These are phyloP conservation scores for Trichoderma arundinaceum DNA, from an alignment of 2,329 filamentous ascomycete genomes.

Conservation along the genomic window DNA sequence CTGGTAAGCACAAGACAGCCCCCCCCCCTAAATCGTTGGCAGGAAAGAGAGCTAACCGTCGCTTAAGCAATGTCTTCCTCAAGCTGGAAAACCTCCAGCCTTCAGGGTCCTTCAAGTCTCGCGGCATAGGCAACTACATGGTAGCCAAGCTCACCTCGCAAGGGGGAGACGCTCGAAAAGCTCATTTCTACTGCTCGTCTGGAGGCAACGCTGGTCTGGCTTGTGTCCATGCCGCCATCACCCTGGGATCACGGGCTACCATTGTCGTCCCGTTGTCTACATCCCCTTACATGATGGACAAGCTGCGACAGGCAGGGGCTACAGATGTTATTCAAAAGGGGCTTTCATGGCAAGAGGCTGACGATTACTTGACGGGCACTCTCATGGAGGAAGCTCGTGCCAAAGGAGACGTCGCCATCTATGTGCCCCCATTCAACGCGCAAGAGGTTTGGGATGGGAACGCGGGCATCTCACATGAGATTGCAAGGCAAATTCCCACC, in stretches of 20 bases:
- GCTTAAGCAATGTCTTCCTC: slow-evolving; percentile 71
- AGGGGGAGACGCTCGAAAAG: slow-evolving; percentile 28
- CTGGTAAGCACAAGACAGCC: slow-evolving; percentile 29
- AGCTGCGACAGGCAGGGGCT: slow-evolving; percentile 68
- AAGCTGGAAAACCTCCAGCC: slow-evolving; percentile 85
- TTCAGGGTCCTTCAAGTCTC: slow-evolving; percentile 82
- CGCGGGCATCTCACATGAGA: slow-evolving; percentile 58
- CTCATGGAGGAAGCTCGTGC: slow-evolving; percentile 46
- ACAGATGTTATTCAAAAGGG: slow-evolving; percentile 68
- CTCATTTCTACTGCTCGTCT: slow-evolving; percentile 74
- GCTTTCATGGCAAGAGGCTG: slow-evolving; percentile 71
- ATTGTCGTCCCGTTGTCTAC: slow-evolving; percentile 74
- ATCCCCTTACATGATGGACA: slow-evolving; percentile 68
- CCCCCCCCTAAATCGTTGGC: no score
- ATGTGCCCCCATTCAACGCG: slow-evolving; percentile 71
- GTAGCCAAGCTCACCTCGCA: slow-evolving; percentile 47
- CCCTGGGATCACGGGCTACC: slow-evolving; percentile 66
- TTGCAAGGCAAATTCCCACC: slow-evolving; percentile 44
- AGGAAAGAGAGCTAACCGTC: not conserved
- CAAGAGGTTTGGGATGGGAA: slow-evolving; percentile 70
- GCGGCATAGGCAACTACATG: slow-evolving; percentile 75
- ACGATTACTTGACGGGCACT: slow-evolving; percentile 64
- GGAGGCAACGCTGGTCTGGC: slow-evolving; percentile 83
- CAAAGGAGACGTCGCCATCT: slow-evolving; percentile 54
- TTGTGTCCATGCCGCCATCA: slow-evolving; percentile 71